Base-by-base conservation (phyloP, 1,139 yeast species). In the Fermentozyma sake region DNA sequence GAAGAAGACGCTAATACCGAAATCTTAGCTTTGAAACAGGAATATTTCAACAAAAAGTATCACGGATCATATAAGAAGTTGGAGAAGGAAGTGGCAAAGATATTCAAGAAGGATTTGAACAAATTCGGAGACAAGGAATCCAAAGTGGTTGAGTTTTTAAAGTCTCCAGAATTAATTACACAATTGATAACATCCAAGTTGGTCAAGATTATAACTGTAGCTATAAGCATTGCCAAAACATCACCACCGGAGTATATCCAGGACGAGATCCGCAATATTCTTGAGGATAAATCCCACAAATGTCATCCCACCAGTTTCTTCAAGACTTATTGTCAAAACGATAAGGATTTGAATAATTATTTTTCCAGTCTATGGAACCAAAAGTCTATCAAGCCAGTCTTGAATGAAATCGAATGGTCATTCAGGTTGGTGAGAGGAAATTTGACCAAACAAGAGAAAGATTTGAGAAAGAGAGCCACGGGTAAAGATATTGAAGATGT, bases 281-380 rank as follows among this genome's bases (percentile, higher is more conserved):
- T 63, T 9, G 30, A 30, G 2, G 58, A 64, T 38, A 63, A 62
- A 35, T 16, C 50, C 6, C 33, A 50, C 26, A 28, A 43, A 2
- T 32, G 46, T 14, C 67, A 74, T 39, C 79, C 82, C 0, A 59
- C 70, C 20, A 48, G 55, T 16, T 74, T 76, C 50, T 73, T 72
- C 48, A 72, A 69, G 20, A 42, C 38, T 6, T 48, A 59, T 40
- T 66, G 72, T 41, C 70, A 72, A 26, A 52, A 60, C 47, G 49
- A 64, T 26, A 50, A 59, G 39, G 56, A 44, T 18, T 35, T 68
- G 32, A 61, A 73, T 49, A 61, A 66, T 39, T 46, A 71, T 36
- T 60, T 76, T 12, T 78, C 86, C 4, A 69, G 66, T 32, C 36
- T 81, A 11, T 74, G 80, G 71, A 82, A 82, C 42, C 62, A 65